Percentiles rank a stretch among this genome's conserved stretches.
Evolutionary conservation across 75 land plant species (phyloP).

Genomic region (Cunninghamia lanceolata): DNA sequence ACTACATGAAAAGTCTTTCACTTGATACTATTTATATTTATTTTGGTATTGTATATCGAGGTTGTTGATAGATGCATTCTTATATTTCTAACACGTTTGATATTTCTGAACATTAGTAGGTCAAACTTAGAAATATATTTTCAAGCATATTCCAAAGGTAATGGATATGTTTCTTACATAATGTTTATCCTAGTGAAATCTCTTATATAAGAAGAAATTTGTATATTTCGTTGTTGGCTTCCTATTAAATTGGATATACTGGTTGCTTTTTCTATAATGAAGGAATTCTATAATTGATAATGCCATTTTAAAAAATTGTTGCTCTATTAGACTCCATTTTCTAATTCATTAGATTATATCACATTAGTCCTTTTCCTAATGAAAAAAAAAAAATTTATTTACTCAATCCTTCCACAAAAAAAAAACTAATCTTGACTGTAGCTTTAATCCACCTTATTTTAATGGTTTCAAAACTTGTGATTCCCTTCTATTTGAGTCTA

Average conservation of each 20-base stretch:
- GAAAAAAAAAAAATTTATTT: too few relatives aligned
- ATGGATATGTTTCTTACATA: not conserved
- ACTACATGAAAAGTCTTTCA: too few relatives aligned
- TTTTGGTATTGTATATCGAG: not conserved
- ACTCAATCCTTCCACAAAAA: not conserved
- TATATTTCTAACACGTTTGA: not conserved
- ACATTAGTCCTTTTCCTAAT: too few relatives aligned
- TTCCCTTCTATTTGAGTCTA: too few relatives aligned
- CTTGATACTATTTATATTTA: not conserved
- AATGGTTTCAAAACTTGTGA: too few relatives aligned
- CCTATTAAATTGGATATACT: not conserved
- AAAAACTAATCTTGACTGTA: not conserved
- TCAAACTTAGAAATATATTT: slow-evolving; percentile 23
- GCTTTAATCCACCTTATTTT: not conserved
- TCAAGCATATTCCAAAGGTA: slow-evolving; percentile 89
- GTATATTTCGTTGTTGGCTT: not conserved
- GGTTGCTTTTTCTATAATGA: not conserved
- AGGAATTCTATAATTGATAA: too few relatives aligned
- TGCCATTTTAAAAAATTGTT: too few relatives aligned
- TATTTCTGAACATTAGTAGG: slow-evolving; percentile 21
- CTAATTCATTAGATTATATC: not conserved
- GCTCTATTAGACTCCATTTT: not conserved
- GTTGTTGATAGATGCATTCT: too few relatives aligned
- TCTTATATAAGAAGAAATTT: not conserved
- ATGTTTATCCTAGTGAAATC: not conserved